phyloP scores from a whole-genome alignment of 257 asterid species.

The Solanum chilense region DNA sequence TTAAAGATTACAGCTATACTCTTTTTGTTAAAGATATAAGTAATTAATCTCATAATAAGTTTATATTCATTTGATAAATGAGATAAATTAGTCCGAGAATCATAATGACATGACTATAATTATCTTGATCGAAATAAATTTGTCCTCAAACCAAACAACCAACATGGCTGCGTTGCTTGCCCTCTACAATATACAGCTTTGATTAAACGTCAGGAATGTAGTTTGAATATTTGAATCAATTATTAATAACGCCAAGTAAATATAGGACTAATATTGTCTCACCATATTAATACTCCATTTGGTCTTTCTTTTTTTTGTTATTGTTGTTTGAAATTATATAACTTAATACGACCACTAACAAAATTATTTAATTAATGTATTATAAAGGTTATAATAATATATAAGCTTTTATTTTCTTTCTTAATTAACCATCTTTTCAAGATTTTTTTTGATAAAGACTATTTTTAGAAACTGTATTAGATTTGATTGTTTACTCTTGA shows the following conservation, averaged over 20 bases:
- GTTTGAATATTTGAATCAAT: background rate
- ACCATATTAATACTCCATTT: background rate
- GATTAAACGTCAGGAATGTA: background rate
- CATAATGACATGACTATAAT: background rate
- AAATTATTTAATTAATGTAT: background rate
- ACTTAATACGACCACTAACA: background rate
- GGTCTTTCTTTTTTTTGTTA: background rate
- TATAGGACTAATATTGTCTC: background rate
- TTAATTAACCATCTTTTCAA: background rate
- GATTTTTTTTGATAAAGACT: background rate
- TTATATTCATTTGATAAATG: rapidly evolving
- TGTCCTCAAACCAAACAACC: background rate
- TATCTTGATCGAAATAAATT: background rate
- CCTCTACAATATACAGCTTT: background rate
- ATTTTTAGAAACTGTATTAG: background rate
- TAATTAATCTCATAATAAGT: background rate
- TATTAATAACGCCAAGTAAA: background rate
- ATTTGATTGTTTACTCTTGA: background rate
- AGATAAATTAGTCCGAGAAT: background rate
- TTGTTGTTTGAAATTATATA: background rate
- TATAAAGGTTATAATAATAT: background rate
- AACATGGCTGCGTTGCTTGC: background rate
- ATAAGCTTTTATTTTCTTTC: background rate
- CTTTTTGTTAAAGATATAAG: background rate
- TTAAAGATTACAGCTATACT: background rate